Evolutionary conservation across 192 early-diverging fungal species (phyloP).

Genomic region (Coemansia asiatica): DNA sequence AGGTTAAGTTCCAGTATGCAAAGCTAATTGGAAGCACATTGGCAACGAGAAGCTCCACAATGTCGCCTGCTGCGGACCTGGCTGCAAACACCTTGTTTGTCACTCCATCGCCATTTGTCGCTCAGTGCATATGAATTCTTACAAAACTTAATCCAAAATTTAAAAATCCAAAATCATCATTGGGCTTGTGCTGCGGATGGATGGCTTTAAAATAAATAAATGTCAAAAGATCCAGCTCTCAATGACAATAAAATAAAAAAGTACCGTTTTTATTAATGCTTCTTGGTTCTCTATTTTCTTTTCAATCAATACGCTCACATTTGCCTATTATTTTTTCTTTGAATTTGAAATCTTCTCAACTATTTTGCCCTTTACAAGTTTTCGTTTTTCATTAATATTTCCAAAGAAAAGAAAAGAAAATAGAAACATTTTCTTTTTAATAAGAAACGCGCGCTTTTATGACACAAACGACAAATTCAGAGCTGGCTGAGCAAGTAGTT

Average conservation of each 20-base stretch:
- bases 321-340: too few species aligned
- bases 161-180: not conserved
- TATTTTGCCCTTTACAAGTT: too few species aligned
- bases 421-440: not conserved
- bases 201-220: not conserved
- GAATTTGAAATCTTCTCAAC: too few species aligned
- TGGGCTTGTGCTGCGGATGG: not conserved
- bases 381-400: too few species aligned
- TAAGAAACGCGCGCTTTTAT: not conserved
- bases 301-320: too few species aligned
- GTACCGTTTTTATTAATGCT: not conserved
- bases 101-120: constrained; percentile 5
- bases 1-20: constrained; percentile 12
- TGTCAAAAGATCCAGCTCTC: not conserved
- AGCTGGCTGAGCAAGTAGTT: constrained; percentile 5
- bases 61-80: not conserved
- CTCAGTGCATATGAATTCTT: not conserved
- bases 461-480: constrained; percentile 5
- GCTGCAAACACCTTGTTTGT: not conserved
- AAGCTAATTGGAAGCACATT: constrained; percentile 6
- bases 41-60: not conserved
- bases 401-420: not conserved
- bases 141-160: not conserved
- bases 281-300: not conserved
- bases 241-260: not conserved